Percentiles rank a stretch among this genome's conserved stretches.
These are phyloP conservation scores for Laburnicola sp. DNA, from an alignment of 2,329 filamentous ascomycete genomes.

Conservation along the genomic window DNA sequence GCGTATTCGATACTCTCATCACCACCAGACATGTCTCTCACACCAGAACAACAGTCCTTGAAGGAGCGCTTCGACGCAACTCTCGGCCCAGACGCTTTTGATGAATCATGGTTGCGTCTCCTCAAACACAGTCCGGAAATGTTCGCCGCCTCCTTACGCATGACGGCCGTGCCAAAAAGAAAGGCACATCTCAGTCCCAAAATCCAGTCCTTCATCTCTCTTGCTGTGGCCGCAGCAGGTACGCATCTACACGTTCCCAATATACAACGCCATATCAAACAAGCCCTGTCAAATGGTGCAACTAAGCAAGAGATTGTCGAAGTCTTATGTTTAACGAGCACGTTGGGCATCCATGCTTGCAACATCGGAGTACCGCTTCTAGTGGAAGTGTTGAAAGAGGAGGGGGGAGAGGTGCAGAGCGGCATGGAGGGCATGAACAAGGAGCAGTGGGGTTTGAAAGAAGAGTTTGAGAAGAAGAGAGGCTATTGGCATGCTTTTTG, in stretches of 20 bases:
- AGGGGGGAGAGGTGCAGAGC: constrained; percentile 38
- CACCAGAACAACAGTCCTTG: constrained; percentile 25
- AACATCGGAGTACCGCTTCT: constrained; percentile 53
- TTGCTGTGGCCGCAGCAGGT: constrained; percentile 50
- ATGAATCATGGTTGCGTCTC: constrained; percentile 33
- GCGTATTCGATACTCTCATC: constrained; percentile 11
- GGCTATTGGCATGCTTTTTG: constrained; percentile 54
- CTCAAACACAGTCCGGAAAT: constrained; percentile 33
- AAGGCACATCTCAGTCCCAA: constrained; percentile 46
- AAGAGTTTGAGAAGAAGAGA: constrained; percentile 50
- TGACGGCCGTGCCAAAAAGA: constrained; percentile 33
- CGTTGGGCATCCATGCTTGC: constrained; percentile 53
- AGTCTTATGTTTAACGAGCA: constrained; percentile 49
- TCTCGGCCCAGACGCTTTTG: constrained; percentile 28
- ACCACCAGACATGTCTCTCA: constrained; percentile 23
- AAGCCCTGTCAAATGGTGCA: constrained; percentile 48
- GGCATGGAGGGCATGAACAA: constrained; percentile 42
- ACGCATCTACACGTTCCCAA: constrained; percentile 52
- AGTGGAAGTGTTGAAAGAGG: constrained; percentile 52
- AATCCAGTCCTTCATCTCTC: constrained; percentile 48
- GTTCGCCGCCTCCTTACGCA: constrained; percentile 33
- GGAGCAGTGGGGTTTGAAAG: constrained; percentile 44
- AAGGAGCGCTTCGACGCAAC: constrained; percentile 28
- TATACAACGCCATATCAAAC: constrained; percentile 47
- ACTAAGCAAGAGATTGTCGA: constrained; percentile 51